A percentile compares a stretch with the other conserved stretches of the same genome.
Evolutionary conservation across 805 yeast species (phyloP).

Genomic region (Kluyveromyces aestuarii): DNA sequence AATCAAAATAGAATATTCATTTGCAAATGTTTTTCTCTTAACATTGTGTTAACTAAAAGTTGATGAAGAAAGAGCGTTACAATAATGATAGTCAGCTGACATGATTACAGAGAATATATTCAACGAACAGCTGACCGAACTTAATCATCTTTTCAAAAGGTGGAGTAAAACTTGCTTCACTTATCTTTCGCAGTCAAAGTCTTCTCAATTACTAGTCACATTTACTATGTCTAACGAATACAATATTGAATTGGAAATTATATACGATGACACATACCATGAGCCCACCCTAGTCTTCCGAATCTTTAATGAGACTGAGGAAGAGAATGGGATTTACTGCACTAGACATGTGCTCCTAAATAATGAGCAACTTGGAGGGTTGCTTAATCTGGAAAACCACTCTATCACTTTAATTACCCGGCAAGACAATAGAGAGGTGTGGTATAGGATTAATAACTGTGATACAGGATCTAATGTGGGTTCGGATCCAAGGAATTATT

Average conservation of each 20-base stretch:
- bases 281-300: constrained; percentile 17
- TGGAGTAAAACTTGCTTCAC: not conserved
- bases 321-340: constrained; percentile 3
- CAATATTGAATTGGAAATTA: constrained; percentile 12
- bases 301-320: constrained; percentile 9
- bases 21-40: not conserved
- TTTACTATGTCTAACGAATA: not conserved
- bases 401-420: not conserved
- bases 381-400: not conserved
- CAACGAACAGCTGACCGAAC: not conserved
- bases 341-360: not conserved
- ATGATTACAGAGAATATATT: not conserved
- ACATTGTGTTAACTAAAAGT: too few species aligned
- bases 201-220: not conserved
- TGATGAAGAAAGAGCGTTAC: too few species aligned
- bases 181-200: not conserved
- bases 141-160: not conserved
- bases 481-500: constrained; percentile 8
- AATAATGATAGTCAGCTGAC: not conserved
- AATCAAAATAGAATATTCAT: not conserved
- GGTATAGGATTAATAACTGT: constrained; percentile 23
- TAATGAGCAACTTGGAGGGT: not conserved
- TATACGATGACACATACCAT: constrained; percentile 13
- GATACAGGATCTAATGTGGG: constrained; percentile 23
- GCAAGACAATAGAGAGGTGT: constrained; percentile 7